Conservation (phyloP, 1,284 basidiomycete genomes). For the Tilletia walkeri region DNA sequence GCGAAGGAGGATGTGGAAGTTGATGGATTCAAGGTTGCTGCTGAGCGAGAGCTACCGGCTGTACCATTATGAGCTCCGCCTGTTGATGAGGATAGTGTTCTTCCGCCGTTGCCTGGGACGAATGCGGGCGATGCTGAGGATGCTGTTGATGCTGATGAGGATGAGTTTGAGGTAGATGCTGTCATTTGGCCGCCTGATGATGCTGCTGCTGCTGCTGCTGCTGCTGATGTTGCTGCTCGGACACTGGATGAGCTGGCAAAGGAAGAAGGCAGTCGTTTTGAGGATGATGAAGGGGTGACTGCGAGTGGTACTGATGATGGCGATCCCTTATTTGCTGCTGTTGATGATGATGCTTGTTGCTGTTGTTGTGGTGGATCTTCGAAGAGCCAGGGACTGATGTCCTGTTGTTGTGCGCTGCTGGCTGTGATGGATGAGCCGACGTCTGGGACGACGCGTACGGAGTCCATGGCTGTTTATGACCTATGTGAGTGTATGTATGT, state of each 20-base stretch:
- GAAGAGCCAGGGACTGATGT: constrained; percentile 43
- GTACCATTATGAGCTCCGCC: too few relatives aligned
- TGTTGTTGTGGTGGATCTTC: constrained; percentile 19
- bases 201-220: background rate
- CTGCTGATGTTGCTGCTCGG: background rate
- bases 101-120: too few relatives aligned
- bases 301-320: constrained; percentile 19
- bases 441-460: constrained; percentile 4
- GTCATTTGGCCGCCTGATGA: background rate
- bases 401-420: constrained; percentile 25
- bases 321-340: background rate
- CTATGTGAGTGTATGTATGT: background rate
- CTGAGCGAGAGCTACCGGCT: background rate
- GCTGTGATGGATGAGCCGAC: constrained; percentile 9
- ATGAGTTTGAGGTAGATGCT: background rate
- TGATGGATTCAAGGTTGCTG: background rate
- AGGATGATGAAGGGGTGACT: too few relatives aligned
- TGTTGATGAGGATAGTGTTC: too few relatives aligned
- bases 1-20: background rate
- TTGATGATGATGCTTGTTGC: background rate
- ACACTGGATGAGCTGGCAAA: constrained; percentile 7
- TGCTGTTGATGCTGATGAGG: background rate
- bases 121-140: background rate
- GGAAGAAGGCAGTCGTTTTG: too few relatives aligned
- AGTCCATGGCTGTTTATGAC: background rate